A percentile compares a stretch with the other conserved stretches of the same genome.
These are phyloP conservation scores for Rhodotorula babjevae DNA, from an alignment of 768 basidiomycete species.

Conservation along the genomic window DNA sequence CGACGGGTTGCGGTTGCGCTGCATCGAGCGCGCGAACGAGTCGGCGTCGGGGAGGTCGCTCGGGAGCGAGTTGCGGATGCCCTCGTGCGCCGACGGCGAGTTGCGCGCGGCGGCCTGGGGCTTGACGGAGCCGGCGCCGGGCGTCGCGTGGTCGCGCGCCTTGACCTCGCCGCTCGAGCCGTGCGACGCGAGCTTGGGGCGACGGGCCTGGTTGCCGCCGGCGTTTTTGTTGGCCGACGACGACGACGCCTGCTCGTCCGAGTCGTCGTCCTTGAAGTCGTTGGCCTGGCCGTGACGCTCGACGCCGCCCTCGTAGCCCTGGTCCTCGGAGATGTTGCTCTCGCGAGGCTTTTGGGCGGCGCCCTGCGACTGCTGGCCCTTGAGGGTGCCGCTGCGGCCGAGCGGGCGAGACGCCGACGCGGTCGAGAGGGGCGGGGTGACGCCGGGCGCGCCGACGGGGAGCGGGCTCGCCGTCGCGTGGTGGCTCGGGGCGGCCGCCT, in stretches of 20 bases:
- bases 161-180: background rate
- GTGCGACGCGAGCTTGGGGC: background rate
- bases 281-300: slow-evolving; percentile 36
- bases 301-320: slow-evolving; percentile 33
- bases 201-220: too few relatives aligned
- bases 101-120: slow-evolving; percentile 9
- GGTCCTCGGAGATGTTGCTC: background rate
- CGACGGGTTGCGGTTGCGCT: slow-evolving; percentile 37
- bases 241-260: background rate
- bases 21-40: slow-evolving; percentile 21
- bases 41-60: slow-evolving; percentile 30
- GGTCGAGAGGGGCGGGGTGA: slow-evolving; percentile 13
- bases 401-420: background rate
- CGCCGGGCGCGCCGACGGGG: slow-evolving; percentile 6
- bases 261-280: slow-evolving; percentile 30
- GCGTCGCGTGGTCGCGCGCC: slow-evolving; percentile 8
- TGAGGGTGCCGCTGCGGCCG: slow-evolving; percentile 13
- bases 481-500: slow-evolving; percentile 20
- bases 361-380: background rate
- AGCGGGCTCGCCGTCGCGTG: slow-evolving; percentile 24
- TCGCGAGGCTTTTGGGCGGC: background rate
- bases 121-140: background rate
- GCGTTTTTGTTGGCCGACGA: background rate
- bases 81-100: slow-evolving; percentile 20
- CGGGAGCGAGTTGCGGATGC: slow-evolving; percentile 19